A percentile compares a stretch with the other conserved stretches of the same genome.
phyloP scores from a whole-genome alignment of 2,329 filamentous ascomycete genomes.

The Claviceps citrina region DNA sequence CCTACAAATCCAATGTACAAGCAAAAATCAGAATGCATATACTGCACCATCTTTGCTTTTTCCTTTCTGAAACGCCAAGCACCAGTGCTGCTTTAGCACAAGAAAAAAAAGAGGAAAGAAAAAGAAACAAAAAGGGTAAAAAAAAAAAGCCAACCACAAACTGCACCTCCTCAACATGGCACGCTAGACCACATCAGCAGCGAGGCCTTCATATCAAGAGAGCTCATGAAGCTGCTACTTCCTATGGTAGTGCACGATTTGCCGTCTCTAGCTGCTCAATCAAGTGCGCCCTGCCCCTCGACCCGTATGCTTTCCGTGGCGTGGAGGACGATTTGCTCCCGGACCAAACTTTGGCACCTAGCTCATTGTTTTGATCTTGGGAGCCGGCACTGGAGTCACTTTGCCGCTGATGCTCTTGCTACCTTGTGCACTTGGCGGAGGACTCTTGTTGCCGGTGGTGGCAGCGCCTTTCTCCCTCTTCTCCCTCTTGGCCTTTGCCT shows the following conservation, averaged over 20 bases:
- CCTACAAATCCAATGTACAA: not conserved
- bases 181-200: too few relatives aligned
- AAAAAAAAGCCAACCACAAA: too few relatives aligned
- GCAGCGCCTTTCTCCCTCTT: conserved; percentile 14
- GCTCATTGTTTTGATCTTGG: conserved; percentile 10
- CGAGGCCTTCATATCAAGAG: too few relatives aligned
- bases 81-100: conserved; percentile 2
- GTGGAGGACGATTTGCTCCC: not conserved
- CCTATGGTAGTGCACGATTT: too few relatives aligned
- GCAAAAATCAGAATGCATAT: not conserved
- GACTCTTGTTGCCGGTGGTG: conserved; percentile 8
- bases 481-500: conserved; percentile 16
- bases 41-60: not conserved
- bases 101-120: not conserved
- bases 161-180: not conserved
- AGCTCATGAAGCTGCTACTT: too few relatives aligned
- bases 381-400: conserved; percentile 15
- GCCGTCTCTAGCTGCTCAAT: not conserved
- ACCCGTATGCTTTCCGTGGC: not conserved
- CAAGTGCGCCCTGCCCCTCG: not conserved
- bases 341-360: conserved; percentile 9
- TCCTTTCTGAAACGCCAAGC: conserved; percentile 6
- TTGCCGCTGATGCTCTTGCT: conserved; percentile 7
- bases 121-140: not conserved
- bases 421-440: conserved; percentile 10